Conservation (phyloP, 345 rosid genomes). For the Psidium friedrichsthalianum region DNA sequence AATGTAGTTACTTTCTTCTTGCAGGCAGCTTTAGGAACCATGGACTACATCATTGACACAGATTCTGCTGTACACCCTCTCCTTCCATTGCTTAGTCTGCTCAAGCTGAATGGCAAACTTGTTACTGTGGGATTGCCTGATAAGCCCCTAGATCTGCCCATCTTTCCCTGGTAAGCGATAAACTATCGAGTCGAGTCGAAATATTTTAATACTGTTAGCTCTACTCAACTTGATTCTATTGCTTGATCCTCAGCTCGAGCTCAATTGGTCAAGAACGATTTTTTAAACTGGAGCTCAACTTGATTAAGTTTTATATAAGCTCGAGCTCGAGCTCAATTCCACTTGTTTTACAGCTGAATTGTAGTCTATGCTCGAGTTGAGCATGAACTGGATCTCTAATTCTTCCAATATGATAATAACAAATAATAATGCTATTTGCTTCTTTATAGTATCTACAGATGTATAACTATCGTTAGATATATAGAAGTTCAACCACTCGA, state of each 20-base stretch:
- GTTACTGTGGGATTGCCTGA: constrained; percentile 63
- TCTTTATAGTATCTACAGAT: background rate
- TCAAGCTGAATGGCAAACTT: constrained; percentile 67
- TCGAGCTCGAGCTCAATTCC: background rate
- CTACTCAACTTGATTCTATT: background rate
- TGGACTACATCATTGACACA: constrained; percentile 86
- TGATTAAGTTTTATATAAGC: background rate
- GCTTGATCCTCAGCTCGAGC: background rate
- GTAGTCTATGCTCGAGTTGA: background rate
- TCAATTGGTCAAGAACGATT: background rate
- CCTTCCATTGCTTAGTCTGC: constrained; percentile 50
- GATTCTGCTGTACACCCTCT: constrained; percentile 75
- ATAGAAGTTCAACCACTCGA: background rate
- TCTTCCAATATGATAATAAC: background rate
- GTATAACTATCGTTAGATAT: background rate
- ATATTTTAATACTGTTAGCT: background rate
- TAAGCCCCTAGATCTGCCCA: constrained; percentile 71
- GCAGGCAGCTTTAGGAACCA: constrained; percentile 54
- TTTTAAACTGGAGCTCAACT: background rate
- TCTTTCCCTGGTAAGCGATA: constrained; percentile 50
- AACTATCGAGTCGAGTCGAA: background rate
- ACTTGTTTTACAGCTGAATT: constrained; percentile 37
- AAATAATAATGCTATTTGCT: background rate
- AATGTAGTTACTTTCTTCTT: background rate
- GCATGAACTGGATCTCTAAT: background rate